Evolutionary conservation across 495 filamentous ascomycete genomes (phyloP).

Genomic region (Cenococcum geophilum): DNA sequence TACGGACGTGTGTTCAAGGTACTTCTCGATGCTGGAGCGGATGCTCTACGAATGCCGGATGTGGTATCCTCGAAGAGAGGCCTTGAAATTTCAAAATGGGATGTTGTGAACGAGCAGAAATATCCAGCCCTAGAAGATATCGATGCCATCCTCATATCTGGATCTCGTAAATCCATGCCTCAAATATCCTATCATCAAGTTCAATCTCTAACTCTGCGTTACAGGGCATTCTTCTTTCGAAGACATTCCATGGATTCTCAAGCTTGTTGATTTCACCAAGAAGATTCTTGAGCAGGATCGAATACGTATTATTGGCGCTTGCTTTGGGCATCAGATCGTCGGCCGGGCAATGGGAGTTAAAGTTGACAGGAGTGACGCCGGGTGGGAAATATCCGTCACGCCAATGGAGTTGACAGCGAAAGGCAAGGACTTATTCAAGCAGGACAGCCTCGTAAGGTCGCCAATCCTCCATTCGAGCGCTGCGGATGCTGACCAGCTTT

Average conservation of each 20-base stretch:
- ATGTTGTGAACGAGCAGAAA: constrained; percentile 55
- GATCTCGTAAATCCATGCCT: constrained; percentile 47
- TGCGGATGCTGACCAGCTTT: constrained; percentile 9
- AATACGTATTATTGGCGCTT: constrained; percentile 70
- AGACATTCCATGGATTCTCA: constrained; percentile 66
- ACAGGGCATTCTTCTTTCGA: constrained; percentile 58
- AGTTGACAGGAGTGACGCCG: constrained; percentile 58
- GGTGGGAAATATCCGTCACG: constrained; percentile 78
- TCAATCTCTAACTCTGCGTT: background rate
- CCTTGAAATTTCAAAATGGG: constrained; percentile 57
- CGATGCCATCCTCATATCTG: constrained; percentile 77
- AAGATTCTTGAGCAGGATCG: constrained; percentile 50
- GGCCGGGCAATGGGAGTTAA: constrained; percentile 64
- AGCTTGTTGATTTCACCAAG: constrained; percentile 64
- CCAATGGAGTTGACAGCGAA: constrained; percentile 61
- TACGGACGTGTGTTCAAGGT: constrained; percentile 67
- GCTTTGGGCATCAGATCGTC: constrained; percentile 90
- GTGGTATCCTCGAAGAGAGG: constrained; percentile 34
- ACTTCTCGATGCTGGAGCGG: constrained; percentile 52
- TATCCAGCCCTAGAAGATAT: constrained; percentile 68
- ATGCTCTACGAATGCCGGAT: constrained; percentile 41
- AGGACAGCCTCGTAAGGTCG: constrained; percentile 57
- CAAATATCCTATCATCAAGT: background rate
- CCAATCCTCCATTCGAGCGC: constrained; percentile 7
- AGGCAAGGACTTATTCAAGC: constrained; percentile 67